Conservation (phyloP, 441 rosid genomes). For the Pelargonium cotyledonis region DNA sequence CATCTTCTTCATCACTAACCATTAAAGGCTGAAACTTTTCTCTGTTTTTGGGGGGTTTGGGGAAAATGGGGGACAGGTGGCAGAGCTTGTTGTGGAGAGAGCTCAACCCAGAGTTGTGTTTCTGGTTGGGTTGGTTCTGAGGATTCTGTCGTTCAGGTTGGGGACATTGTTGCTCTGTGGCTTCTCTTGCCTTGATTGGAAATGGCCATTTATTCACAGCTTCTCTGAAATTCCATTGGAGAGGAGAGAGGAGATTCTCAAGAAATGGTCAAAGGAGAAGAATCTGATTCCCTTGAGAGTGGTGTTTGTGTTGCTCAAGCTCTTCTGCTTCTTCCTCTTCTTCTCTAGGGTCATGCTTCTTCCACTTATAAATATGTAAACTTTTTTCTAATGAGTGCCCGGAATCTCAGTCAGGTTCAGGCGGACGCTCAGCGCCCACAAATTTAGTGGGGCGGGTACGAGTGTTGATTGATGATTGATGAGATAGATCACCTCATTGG, state of each 20-base stretch:
- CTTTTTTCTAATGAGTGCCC: no score
- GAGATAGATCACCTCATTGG: no score
- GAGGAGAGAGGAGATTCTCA: slow-evolving; percentile 18
- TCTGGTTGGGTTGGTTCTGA: slow-evolving; percentile 14
- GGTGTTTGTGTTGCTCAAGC: slow-evolving; percentile 19
- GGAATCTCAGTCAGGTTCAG: no score
- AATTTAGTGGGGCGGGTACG: no score
- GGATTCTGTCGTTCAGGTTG: slow-evolving; percentile 18
- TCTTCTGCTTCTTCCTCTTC: slow-evolving; percentile 15
- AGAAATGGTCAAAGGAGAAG: slow-evolving; percentile 16
- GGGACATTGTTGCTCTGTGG: slow-evolving; percentile 24
- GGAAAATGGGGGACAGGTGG: slow-evolving; percentile 12
- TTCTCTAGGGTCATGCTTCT: slow-evolving; percentile 13
- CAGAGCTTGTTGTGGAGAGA: slow-evolving; percentile 17
- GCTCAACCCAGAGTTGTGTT: slow-evolving; percentile 6
- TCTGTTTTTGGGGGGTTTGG: not conserved
- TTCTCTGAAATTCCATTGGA: slow-evolving; percentile 14
- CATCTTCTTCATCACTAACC: not conserved
- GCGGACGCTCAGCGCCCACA: no score
- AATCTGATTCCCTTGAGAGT: slow-evolving; percentile 15
- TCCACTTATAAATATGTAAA: not conserved
- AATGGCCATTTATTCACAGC: slow-evolving; percentile 10
- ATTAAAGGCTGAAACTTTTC: not conserved
- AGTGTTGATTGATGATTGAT: no score
- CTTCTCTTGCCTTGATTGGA: slow-evolving; percentile 5